Percentiles rank a stretch among this genome's conserved stretches.
Evolutionary conservation across 352 stramenopile species (phyloP).

Genomic region (Phytopythium delawarense): DNA sequence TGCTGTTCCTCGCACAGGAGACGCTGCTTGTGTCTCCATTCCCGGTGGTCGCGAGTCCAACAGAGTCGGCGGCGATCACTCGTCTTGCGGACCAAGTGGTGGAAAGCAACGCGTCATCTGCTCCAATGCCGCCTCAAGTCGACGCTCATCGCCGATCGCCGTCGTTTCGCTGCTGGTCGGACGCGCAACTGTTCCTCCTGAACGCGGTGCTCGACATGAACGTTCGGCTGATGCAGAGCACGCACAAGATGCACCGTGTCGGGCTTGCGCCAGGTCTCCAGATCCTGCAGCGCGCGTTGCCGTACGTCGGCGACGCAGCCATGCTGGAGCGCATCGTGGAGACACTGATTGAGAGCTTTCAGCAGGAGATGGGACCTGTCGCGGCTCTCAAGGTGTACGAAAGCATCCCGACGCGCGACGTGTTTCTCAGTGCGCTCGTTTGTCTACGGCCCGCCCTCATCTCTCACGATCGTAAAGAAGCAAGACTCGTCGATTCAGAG

Average conservation of each 20-base stretch:
- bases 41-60: neutral
- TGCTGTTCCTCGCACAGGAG: constrained; percentile 67
- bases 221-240: constrained; percentile 67
- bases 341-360: constrained; percentile 59
- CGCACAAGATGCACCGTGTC: constrained; percentile 70
- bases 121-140: neutral
- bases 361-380: constrained; percentile 70
- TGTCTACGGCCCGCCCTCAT: constrained; percentile 63
- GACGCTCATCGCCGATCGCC: neutral
- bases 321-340: constrained; percentile 57
- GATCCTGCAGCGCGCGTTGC: constrained; percentile 56
- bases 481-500: neutral
- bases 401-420: constrained; percentile 54
- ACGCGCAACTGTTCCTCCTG: constrained; percentile 65
- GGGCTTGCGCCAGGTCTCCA: constrained; percentile 64
- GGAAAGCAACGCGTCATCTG: neutral
- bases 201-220: constrained; percentile 73
- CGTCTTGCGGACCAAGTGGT: neutral
- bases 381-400: constrained; percentile 70
- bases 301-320: constrained; percentile 26
- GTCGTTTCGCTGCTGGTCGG: constrained; percentile 28
- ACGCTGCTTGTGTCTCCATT: constrained; percentile 42
- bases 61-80: neutral
- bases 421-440: constrained; percentile 74
- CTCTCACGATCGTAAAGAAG: constrained; percentile 33